Evolutionary conservation across 129 eudicot genomes (phyloP), one percentile per base, ranked within the genome.

Genomic region (Arctium minus): DNA sequence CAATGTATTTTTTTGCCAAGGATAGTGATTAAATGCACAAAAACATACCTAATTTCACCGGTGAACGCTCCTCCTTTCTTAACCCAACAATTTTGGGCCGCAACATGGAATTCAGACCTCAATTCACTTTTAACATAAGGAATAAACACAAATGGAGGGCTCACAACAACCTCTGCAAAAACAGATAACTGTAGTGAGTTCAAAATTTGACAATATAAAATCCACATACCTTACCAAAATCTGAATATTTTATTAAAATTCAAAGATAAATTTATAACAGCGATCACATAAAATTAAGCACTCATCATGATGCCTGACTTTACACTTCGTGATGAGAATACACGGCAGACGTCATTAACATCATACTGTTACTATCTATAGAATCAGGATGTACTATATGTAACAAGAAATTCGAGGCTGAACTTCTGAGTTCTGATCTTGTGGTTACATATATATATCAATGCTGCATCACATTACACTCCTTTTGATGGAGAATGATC

Each of bases 61-160:
- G 94, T 90, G 75, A 90, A 90, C 27, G 94, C 94, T 76, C 93
- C 94, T 76, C 90, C 92, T 80, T 80, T 90, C 38, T 86, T 80
- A 35, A 86, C 92, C 92, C 94, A 90, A 46, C 92, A 88, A 76
- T 90, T 90, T 82, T 90, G 94, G 68, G 94, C 92, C 18, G 94
- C 92, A 80, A 88, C 77, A 22, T 83, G 86, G 78, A 91, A 85
- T 33, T 91, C 90, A 81, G 90, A 76, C 53, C 86, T 87, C 83
- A 91, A 71, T 79, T 85, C 86, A 62, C 73, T 80, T 83, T 91
- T 86, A n/a, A 85, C 89, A 68, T 44, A 46, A 17, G 81, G 84
- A 69, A 88, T 91, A 77, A 86, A 88, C 56, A 91, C 92, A 80
- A 85, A 91, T 33, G 92, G 94, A 65, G 92, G 94, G 84, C 94